These are phyloP conservation scores for Podaxis sp. DNA, from an alignment of 768 basidiomycete species.

Conservation along the genomic window DNA sequence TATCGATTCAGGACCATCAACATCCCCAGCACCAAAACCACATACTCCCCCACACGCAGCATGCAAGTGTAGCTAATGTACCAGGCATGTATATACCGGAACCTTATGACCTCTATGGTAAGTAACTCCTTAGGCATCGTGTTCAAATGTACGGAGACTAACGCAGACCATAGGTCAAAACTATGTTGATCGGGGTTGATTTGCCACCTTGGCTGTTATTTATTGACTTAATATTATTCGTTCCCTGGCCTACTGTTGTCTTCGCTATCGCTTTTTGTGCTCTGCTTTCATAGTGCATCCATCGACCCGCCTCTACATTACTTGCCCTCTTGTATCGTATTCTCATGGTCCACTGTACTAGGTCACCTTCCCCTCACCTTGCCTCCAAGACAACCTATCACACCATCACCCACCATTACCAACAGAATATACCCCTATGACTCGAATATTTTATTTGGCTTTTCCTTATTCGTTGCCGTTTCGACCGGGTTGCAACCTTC, in stretches of 20 bases:
- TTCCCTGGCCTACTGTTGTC: not conserved
- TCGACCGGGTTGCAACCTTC: constrained; percentile 1
- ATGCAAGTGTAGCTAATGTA: constrained; percentile 2
- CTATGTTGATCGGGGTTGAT: constrained; percentile 3
- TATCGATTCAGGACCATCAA: constrained; percentile 18
- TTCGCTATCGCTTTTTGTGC: not conserved
- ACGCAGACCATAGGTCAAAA: not conserved
- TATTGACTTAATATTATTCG: constrained; percentile 3
- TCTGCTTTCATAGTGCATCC: not conserved
- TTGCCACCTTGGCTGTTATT: not conserved
- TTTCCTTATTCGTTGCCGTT: not conserved
- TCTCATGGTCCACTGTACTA: not conserved
- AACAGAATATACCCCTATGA: not conserved
- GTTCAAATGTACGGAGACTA: not conserved
- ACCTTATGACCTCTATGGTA: constrained; percentile 28
- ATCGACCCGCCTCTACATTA: not conserved
- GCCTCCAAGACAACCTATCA: not conserved
- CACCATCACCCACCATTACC: not conserved
- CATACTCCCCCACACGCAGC: not conserved
- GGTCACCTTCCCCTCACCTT: not conserved
- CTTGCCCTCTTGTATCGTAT: not conserved
- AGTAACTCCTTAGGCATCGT: constrained; percentile 5
- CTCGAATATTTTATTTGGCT: not conserved
- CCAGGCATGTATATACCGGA: constrained; percentile 24
- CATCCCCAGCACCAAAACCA: constrained; percentile 18